Evolutionary conservation across 1,284 basidiomycete species (phyloP).

Genomic region (Psilocybe mexicana): DNA sequence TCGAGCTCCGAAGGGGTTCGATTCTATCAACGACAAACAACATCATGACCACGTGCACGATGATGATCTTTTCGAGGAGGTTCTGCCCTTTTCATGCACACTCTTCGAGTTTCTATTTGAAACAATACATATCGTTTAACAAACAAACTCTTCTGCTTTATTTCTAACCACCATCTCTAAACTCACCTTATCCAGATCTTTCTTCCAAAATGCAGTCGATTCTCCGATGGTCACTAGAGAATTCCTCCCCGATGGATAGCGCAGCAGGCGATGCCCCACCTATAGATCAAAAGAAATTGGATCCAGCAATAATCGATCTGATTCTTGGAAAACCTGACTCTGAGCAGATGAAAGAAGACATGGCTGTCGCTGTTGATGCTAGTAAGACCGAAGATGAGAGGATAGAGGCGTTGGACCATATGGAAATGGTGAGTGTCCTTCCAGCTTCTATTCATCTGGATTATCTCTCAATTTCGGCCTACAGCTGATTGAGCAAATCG

Average conservation of each 20-base stretch:
- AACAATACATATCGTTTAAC: conserved; percentile 16
- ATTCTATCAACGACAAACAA: conserved; percentile 7
- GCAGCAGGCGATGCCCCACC: conserved; percentile 31
- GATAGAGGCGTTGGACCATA: conserved; percentile 84
- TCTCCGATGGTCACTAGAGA: conserved; percentile 74
- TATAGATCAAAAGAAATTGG: conserved; percentile 50
- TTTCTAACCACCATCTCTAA: background rate
- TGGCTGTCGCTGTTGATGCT: conserved; percentile 72
- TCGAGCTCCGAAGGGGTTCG: conserved; percentile 14
- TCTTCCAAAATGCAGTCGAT: conserved; percentile 58
- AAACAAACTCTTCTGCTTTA: conserved; percentile 1
- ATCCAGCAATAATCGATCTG: conserved; percentile 81
- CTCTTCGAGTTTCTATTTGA: conserved; percentile 11
- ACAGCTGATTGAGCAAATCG: conserved; percentile 89
- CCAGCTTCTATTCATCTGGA: background rate
- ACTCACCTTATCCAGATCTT: background rate
- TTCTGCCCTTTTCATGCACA: conserved; percentile 25
- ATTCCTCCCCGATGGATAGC: conserved; percentile 46
- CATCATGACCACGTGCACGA: conserved; percentile 8
- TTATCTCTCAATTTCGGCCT: background rate
- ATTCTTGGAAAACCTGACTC: conserved; percentile 89
- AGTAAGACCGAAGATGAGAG: conserved; percentile 63
- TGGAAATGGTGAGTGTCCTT: conserved; percentile 80
- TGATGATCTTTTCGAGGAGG: conserved; percentile 24
- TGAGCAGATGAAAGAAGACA: conserved; percentile 85